Base-by-base conservation (phyloP, 805 yeast species). In the Teunomyces gatunensis region DNA sequence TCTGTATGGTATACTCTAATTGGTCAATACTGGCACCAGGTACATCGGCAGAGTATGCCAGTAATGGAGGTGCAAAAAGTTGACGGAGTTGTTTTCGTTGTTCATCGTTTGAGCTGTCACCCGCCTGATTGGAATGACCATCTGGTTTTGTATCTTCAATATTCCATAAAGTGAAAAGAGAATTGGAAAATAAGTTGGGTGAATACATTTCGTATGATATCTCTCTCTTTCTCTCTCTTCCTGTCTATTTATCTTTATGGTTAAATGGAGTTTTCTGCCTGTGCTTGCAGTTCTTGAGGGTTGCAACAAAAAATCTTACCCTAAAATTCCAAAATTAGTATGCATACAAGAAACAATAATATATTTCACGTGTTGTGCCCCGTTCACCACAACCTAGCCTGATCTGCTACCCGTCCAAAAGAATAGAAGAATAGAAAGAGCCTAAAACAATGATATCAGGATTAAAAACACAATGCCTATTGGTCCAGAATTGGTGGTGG, bases 31-130 rank as follows among this genome's bases (percentile, higher is more conserved):
- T 49, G 20, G 54, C 59, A 17, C 58, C 66, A 25, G 55, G 60
- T 47, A 67, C 63, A 17, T 75, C 78, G 3, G 83, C 71, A 0
- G 81, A 72, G 54, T 80, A 81, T 2, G 83, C 79, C 15, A 79
- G 73, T 18, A 81, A 59, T 6, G 85, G 82, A 2, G 84, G 84
- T 1, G 80, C 80, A 50, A 61, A 69, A 32, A 57, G 49, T 43
- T 51, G 59, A 10, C 58, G 53, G n/a, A 61, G 43, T 20, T 55
- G 47, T 41, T 44, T 46, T 33, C 62, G 30, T 45, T 58, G 56
- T n/a, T 58, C 58, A 42, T 56, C 61, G 17, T 49, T 45, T 21
- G 47, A 49, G 50, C 41, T 48, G 39, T 48, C 54, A 21, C 47
- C 23, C 11, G 10, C 40, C 10, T 37, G 40, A 23, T 5, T 13